Conservation (phyloP, 2,329 filamentous ascomycete genomes). For the Colletotrichum sp. region DNA sequence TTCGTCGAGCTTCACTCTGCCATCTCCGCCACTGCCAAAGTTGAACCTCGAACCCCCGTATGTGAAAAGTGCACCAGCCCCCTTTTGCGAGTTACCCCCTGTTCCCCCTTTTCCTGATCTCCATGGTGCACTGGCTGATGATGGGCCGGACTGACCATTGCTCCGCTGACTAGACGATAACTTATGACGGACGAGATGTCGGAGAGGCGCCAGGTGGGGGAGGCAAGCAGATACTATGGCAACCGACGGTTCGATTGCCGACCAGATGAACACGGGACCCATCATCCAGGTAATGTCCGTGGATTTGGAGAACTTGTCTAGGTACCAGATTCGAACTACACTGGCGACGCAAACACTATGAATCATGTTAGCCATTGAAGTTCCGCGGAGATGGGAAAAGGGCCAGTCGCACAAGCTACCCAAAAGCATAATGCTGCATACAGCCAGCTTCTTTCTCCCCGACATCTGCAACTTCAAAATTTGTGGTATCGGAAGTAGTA, state of each 20-base stretch:
- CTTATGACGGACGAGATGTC: background rate
- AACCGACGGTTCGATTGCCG: conserved; percentile 43
- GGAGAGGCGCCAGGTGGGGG: conserved; percentile 37
- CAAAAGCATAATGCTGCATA: conserved; percentile 13
- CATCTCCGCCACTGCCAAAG: background rate
- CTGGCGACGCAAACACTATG: conserved; percentile 11
- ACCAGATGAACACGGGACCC: conserved; percentile 36
- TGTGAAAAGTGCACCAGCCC: background rate
- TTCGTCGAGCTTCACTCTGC: background rate
- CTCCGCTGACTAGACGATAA: background rate
- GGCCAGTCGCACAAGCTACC: conserved; percentile 12
- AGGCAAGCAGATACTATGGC: conserved; percentile 44
- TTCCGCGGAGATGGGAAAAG: background rate
- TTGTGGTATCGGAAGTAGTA: conserved; percentile 15
- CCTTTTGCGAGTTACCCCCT: background rate
- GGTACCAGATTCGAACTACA: conserved; percentile 2
- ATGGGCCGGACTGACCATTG: background rate
- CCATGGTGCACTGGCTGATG: background rate
- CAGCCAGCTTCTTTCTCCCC: conserved; percentile 3
- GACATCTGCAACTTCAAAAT: conserved; percentile 20
- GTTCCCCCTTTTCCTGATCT: background rate
- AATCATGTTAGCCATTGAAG: background rate
- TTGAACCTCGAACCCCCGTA: conserved; percentile 5
- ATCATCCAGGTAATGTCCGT: conserved; percentile 16
- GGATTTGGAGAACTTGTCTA: conserved; percentile 3